Percentiles rank a stretch among this genome's conserved stretches.
These are phyloP conservation scores for Capsella rubella DNA, from an alignment of 441 rosid genomes.

Conservation along the genomic window DNA sequence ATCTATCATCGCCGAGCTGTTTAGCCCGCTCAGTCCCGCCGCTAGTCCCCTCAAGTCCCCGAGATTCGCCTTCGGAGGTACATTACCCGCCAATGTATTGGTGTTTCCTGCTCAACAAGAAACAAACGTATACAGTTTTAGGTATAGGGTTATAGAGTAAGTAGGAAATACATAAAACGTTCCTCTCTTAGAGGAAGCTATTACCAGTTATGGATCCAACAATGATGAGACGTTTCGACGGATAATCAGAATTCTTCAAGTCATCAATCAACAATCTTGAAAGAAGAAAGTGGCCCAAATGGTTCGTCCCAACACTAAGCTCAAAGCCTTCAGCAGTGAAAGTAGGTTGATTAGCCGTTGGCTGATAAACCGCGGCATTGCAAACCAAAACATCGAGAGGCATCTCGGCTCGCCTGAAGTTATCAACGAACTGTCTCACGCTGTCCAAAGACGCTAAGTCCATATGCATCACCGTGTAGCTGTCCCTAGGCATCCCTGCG, in stretches of 20 bases:
- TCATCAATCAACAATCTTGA: constrained; percentile 78
- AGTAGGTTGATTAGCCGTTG: constrained; percentile 83
- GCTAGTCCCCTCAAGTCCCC: constrained; percentile 85
- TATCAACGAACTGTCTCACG: constrained; percentile 78
- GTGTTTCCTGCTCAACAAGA: constrained; percentile 66
- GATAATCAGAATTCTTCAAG: constrained; percentile 72
- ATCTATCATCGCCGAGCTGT: constrained; percentile 79
- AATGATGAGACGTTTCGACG: constrained; percentile 75
- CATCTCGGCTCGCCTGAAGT: constrained; percentile 56
- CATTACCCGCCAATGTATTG: constrained; percentile 86
- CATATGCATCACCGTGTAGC: constrained; percentile 79
- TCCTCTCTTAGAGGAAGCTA: neutral
- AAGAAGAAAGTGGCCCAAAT: constrained; percentile 90
- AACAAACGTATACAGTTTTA: neutral
- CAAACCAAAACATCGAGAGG: constrained; percentile 84
- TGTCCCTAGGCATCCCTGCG: constrained; percentile 73
- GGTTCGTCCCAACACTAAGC: constrained; percentile 90
- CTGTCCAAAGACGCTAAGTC: constrained; percentile 87
- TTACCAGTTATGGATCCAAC: constrained; percentile 94
- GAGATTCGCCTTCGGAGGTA: constrained; percentile 89
- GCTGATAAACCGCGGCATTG: constrained; percentile 86
- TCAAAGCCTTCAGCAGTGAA: constrained; percentile 93
- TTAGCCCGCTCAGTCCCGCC: constrained; percentile 66
- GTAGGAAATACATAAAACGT: neutral
- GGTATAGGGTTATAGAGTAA: neutral